Base-by-base conservation (phyloP, 345 rosid species). In the Citrus mangshanensis region DNA sequence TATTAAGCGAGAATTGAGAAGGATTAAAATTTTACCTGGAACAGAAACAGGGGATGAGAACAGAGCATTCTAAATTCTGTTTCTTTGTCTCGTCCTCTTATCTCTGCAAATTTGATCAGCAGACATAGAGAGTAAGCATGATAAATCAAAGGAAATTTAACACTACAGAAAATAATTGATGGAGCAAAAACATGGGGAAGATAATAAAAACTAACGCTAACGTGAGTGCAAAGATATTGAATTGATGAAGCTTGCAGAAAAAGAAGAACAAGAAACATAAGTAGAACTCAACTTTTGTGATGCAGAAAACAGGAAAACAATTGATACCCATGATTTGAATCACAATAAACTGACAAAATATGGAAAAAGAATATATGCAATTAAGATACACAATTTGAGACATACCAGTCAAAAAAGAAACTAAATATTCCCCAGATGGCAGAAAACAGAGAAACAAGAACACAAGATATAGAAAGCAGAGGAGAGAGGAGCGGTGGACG, bases 341-440 rank as follows among this genome's bases (percentile, higher is more conserved):
- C 69, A 18, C 28, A 19, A 61, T 8, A 59, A 72, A 56, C 40
- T 72, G 32, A 56, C 27, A 12, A 0, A 37, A 28, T 13, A 22
- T 5, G 58, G 28, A 4, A n/a, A 24, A 18, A 61, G 49, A 27
- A 61, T 7, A 54, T 2, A 2, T 12, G 46, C 6, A 42, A 60
- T 38, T 19, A 56, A 62, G 30, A 22, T 35, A 27, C 74, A 58
- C 42, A 71, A n/a, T 16, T 12, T 34, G 49, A 59, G 22, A 65
- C 76, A 62, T 75, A 77, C 82, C 84, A 34, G 38, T 13, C 8
- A 75, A 69, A n/a, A 75, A 69, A 74, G 70, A 74, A 78, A 75
- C 38, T 13, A 61, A 76, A 55, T 66, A n/a, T 49, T 40, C 28
- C 38, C 18, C 71, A 27, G 77, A 25, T 18, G 75, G 81, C 72